Base-by-base conservation (phyloP, 306 rosid genomes). In the Pterocarpus macrocarpus region DNA sequence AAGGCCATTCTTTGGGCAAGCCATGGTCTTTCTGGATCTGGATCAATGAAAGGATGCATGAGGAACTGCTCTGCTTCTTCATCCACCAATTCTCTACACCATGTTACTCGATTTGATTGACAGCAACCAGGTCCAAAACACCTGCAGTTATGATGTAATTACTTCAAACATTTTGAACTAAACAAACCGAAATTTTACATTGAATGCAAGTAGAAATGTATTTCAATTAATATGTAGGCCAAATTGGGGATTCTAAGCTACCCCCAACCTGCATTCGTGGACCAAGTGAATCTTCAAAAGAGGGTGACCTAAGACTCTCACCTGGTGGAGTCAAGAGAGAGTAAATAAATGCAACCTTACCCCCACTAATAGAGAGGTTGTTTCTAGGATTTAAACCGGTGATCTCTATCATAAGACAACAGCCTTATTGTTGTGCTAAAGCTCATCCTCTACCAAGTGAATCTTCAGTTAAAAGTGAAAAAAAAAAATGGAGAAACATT, bases 71-170 rank as follows among this genome's bases (percentile, higher is more conserved):
- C 94, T 11, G 93, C 91, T 88, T 95, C 99, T 78, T 93, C 99
- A 15, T 93, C 91, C 64, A 91, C 30, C 85, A 95, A 83, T 80
- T 95, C 98, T 91, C 97, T 86, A 57, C 90, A 90, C 99, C 99
- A 95, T 22, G 88, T 73, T 45, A 84, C 99, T 75, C 99, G 86
- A 33, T 82, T 80, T 6, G 89, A 30, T 35, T 92, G 91, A 86
- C 88, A 86, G 85, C 97, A 93, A 35, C 99, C 99, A 0, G 92
- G 97, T 65, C 98, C 99, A 47, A 85, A 89, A 85, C 99, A 95
- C 92, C 99, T 93, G 86, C 56, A 81, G n/a, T 62, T 76, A 78
- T 66, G 10, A 76, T 80, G 44, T 63, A 76, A 13, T 55, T 22
- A 71, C 64, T 14, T 28, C 75, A 83, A 77, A 70, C 69, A 70